Conservation (phyloP, 495 filamentous ascomycete genomes). For the Hypoxylon intermedium region DNA sequence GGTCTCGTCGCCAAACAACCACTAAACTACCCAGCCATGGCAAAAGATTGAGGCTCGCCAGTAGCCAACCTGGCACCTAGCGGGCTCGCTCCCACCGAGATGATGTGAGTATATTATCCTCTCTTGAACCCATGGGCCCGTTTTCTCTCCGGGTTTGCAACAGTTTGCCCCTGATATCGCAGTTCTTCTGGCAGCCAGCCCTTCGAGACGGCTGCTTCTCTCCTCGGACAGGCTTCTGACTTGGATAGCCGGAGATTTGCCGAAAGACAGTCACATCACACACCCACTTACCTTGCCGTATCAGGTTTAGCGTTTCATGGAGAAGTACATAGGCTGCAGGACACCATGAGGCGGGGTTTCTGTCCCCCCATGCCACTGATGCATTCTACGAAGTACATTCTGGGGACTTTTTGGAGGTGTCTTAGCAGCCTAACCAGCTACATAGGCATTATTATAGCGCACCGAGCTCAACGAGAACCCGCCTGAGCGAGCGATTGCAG, state of each 20-base stretch:
- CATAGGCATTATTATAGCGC: too few species aligned
- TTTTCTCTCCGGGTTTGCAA: background rate
- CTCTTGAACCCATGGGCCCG: too few species aligned
- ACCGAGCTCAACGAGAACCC: background rate
- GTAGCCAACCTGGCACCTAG: background rate
- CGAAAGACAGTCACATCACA: background rate
- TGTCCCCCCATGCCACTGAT: background rate
- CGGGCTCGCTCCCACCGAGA: background rate
- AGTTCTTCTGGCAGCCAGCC: background rate
- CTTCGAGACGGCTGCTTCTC: constrained; percentile 21
- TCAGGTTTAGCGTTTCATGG: constrained; percentile 7
- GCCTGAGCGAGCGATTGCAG: background rate
- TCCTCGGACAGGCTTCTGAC: constrained; percentile 25
- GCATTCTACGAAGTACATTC: too few species aligned
- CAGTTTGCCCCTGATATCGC: constrained; percentile 17
- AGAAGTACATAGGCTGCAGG: too few species aligned
- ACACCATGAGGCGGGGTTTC: constrained; percentile 13
- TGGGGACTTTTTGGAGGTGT: constrained; percentile 9
- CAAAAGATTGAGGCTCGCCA: constrained; percentile 1
- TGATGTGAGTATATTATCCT: constrained; percentile 10
- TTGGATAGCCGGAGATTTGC: constrained; percentile 23
- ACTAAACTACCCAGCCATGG: constrained; percentile 9
- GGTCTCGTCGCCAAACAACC: constrained; percentile 15
- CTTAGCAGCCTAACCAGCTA: background rate
- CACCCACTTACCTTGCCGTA: too few species aligned